These are phyloP conservation scores for Hymenochaete sp. DNA, from an alignment of 1,284 basidiomycete genomes.

Conservation along the genomic window DNA sequence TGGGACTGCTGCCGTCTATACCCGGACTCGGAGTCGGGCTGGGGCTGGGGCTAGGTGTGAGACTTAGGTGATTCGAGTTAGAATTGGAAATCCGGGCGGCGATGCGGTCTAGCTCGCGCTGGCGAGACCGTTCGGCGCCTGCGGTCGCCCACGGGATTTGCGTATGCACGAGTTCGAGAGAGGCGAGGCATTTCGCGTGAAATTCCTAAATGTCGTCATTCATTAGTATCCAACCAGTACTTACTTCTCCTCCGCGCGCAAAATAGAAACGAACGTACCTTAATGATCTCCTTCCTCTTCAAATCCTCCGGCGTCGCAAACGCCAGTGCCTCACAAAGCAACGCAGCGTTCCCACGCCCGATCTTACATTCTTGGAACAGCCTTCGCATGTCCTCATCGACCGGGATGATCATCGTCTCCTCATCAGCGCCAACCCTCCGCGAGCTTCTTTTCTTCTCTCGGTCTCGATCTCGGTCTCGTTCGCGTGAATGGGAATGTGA, in stretches of 20 bases:
- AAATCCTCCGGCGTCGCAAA: conserved; percentile 60
- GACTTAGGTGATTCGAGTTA: conserved; percentile 17
- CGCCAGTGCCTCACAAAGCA: conserved; percentile 57
- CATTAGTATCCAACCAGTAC: background rate
- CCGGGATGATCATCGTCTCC: conserved; percentile 54
- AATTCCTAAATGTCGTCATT: conserved; percentile 48
- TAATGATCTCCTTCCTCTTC: conserved; percentile 49
- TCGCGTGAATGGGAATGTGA: background rate
- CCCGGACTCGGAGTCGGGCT: too few species aligned
- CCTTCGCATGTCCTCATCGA: conserved; percentile 67
- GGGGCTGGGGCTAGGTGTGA: conserved; percentile 3
- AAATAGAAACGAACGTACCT: conserved; percentile 30
- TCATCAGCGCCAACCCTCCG: too few species aligned
- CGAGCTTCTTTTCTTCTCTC: too few species aligned
- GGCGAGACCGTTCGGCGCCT: conserved; percentile 55
- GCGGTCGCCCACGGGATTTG: conserved; percentile 77
- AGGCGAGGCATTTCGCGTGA: conserved; percentile 56
- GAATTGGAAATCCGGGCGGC: conserved; percentile 12
- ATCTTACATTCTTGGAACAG: conserved; percentile 74
- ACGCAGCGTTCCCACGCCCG: conserved; percentile 57
- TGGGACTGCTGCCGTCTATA: too few species aligned
- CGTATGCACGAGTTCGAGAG: conserved; percentile 64
- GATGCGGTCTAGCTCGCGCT: conserved; percentile 21
- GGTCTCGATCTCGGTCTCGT: background rate
- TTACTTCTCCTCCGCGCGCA: background rate